Evolutionary conservation across 1,284 basidiomycete genomes (phyloP).

Genomic region (Austroboletus novae-zelandiae): DNA sequence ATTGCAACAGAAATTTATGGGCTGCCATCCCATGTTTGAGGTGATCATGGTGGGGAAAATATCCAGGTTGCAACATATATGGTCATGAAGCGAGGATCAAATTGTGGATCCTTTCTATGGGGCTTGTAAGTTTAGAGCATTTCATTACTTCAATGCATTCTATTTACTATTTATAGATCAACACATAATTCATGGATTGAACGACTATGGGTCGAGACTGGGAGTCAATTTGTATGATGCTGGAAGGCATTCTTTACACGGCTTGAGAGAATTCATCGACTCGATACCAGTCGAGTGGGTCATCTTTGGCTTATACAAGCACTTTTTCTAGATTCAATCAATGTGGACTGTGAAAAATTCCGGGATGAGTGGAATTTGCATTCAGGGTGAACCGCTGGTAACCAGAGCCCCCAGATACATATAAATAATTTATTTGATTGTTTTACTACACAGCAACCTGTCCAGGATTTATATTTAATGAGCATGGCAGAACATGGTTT

Average conservation of each 20-base stretch:
- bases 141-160: too few species aligned
- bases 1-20: not conserved
- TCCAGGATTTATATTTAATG: not conserved
- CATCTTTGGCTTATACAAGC: not conserved
- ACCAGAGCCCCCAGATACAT: not conserved
- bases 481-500: not conserved
- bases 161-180: slow-evolving; percentile 1
- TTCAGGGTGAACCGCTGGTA: not conserved
- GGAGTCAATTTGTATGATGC: not conserved
- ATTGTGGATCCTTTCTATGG: slow-evolving; percentile 31
- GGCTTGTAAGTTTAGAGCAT: slow-evolving; percentile 14
- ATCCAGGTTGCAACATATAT: slow-evolving; percentile 25
- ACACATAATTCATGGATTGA: slow-evolving; percentile 32
- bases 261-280: not conserved
- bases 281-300: not conserved
- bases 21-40: slow-evolving; percentile 13
- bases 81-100: slow-evolving; percentile 19
- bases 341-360: not conserved
- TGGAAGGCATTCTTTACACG: not conserved
- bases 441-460: too few species aligned
- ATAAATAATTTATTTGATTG: too few species aligned
- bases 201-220: slow-evolving; percentile 37
- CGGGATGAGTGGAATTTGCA: not conserved
- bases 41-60: slow-evolving; percentile 32
- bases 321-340: not conserved